Percentiles rank a stretch among this genome's conserved stretches.
Conservation (phyloP, 805 yeast genomes). For the Candida rishiriensis region DNA sequence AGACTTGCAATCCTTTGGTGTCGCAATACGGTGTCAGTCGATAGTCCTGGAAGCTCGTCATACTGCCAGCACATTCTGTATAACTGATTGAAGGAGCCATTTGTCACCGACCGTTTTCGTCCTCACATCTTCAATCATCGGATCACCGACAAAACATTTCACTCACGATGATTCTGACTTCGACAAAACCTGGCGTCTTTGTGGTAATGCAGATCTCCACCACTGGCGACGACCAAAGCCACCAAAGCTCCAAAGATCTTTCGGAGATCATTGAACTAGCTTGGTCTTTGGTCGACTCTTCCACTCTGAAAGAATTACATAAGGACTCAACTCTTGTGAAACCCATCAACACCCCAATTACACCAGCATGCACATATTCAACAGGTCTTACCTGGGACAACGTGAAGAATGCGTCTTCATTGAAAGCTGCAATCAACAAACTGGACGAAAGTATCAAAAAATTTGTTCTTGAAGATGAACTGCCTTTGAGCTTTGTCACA, state of each 20-base stretch:
- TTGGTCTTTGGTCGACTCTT: constrained; percentile 60
- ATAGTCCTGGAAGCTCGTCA: too few relatives aligned
- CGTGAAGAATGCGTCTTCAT: constrained; percentile 51
- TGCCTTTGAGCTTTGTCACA: constrained; percentile 62
- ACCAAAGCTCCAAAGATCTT: constrained; percentile 58
- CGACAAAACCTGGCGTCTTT: constrained; percentile 28
- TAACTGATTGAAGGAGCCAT: too few relatives aligned
- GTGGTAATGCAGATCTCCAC: constrained; percentile 59
- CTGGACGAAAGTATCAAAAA: constrained; percentile 50
- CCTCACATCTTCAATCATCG: too few relatives aligned
- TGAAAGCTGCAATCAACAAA: constrained; percentile 56
- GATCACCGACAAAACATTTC: background rate
- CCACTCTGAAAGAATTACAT: constrained; percentile 38
- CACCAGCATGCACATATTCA: constrained; percentile 48
- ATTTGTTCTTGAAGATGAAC: constrained; percentile 34
- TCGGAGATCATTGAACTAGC: constrained; percentile 64
- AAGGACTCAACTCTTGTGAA: constrained; percentile 47
- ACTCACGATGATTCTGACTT: background rate
- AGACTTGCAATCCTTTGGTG: too few relatives aligned
- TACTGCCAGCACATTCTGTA: too few relatives aligned
- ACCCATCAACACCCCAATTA: constrained; percentile 64
- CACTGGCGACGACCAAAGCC: constrained; percentile 62
- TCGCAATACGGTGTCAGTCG: too few relatives aligned
- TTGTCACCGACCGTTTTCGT: too few relatives aligned
- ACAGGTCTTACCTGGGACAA: constrained; percentile 59